Evolutionary conservation across 179 eudicot species (phyloP), one percentile per base, ranked within the genome.

Genomic region (Patellifolia procumbens): DNA sequence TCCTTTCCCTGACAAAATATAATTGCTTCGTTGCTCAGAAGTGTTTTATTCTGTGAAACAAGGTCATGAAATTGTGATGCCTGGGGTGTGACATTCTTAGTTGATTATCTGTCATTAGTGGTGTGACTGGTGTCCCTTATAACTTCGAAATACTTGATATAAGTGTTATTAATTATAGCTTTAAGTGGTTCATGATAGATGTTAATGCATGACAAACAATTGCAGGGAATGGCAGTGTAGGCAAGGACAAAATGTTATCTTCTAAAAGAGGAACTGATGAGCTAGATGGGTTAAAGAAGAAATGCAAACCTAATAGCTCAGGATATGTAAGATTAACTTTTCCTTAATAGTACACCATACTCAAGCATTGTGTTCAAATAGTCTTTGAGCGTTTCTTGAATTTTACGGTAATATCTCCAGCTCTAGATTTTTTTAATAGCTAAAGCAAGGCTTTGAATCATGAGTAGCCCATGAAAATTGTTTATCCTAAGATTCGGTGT

Each of bases 311-410:
- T 46, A 31, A 32, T 74, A 28, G 55, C 65, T 8, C 6, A 32
- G 48, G 56, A 72, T 4, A 66, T 71, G 84, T 81, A 68, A 77
- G 84, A 68, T 45, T 22, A 59, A 49, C 28, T 12, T 51, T 5
- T 39, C 49, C 37, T 17, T 51, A 28, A 64, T 9, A 4, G n/a
- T n/a, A n/a, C n/a, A n/a, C n/a, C n/a, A 22, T 1, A 20, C 22
- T 66, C 17, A 7, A 2, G 51, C 68, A 34, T 3, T 66, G 17
- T 66, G 51, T 42, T 37, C 26, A 5, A 31, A 51, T 61, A 61
- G 51, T 1, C 22, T 13, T 16, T 19, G 32, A 12, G 9, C 32
- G 19, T 28, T 75, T 24, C 20, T 35, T 52, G 26, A 35, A 22
- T 45, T 17, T 28, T 16, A 24, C 42, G 35, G 28, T 53, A 24